Percentiles rank a stretch among this genome's conserved stretches.
phyloP scores from a whole-genome alignment of 176 grass and related monocot genomes.

The Cenchrus fungigraminus region DNA sequence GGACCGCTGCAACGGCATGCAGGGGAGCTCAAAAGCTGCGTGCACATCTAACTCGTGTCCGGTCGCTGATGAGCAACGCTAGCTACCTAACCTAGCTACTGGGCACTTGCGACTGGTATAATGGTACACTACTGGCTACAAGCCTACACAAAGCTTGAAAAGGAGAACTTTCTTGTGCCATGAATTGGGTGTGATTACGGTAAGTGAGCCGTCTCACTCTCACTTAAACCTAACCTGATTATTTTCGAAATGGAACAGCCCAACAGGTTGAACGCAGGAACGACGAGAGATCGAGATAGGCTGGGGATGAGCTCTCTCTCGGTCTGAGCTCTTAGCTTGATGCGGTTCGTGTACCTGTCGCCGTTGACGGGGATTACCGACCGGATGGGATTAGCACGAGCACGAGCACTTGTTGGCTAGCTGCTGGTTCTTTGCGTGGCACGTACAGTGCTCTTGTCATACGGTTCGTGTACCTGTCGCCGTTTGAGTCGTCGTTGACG shows the following conservation, averaged over 20 bases:
- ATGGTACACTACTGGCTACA: background rate
- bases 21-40: background rate
- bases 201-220: background rate
- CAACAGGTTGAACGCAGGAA: too few species aligned
- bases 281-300: background rate
- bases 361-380: constrained; percentile 30
- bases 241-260: background rate
- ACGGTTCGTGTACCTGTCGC: too few species aligned
- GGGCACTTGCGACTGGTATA: background rate
- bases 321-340: background rate
- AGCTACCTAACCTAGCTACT: background rate
- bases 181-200: background rate
- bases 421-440: too few species aligned
- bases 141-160: background rate
- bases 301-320: too few species aligned
- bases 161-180: background rate
- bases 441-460: too few species aligned
- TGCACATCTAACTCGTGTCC: constrained; percentile 1
- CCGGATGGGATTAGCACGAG: background rate
- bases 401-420: too few species aligned
- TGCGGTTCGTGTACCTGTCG: constrained; percentile 18
- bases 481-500: background rate
- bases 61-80: constrained; percentile 2
- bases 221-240: background rate
- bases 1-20: background rate